Evolutionary conservation across 108 stramenopile genomes (phyloP).

Genomic region (Cyclotella kingstonii): DNA sequence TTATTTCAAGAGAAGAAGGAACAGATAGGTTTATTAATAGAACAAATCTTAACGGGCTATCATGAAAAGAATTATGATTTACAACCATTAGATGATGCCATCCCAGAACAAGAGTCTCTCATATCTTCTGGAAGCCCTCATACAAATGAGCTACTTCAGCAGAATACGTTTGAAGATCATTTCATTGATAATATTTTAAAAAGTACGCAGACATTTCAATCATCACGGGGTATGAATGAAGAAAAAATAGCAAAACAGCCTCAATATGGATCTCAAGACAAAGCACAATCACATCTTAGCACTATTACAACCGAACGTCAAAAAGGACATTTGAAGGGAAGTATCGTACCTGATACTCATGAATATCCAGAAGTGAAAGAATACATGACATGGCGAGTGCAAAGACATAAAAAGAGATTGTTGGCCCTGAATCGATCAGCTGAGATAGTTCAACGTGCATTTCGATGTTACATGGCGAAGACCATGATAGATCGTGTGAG

Average conservation of each 20-base stretch:
- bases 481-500: conserved; percentile 59
- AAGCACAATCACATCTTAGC: conserved; percentile 15
- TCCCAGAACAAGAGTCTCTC: neutral
- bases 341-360: conserved; percentile 45
- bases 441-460: conserved; percentile 54
- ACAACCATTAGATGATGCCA: neutral
- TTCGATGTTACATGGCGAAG: conserved; percentile 65
- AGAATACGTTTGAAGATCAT: conserved; percentile 35
- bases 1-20: conserved; percentile 80
- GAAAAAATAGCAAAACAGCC: conserved; percentile 41
- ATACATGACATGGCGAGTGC: conserved; percentile 87
- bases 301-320: conserved; percentile 14
- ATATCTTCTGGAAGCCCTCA: too few relatives aligned
- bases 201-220: conserved; percentile 27
- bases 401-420: conserved; percentile 76
- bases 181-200: conserved; percentile 33
- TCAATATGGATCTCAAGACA: conserved; percentile 30
- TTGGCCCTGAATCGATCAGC: conserved; percentile 63
- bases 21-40: conserved; percentile 58
- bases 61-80: conserved; percentile 26
- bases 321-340: conserved; percentile 9
- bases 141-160: conserved; percentile 3
- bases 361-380: conserved; percentile 81
- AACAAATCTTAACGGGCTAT: conserved; percentile 73
- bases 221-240: conserved; percentile 29